Evolutionary conservation across 257 asterid genomes (phyloP), one percentile per base, ranked within the genome.

Genomic region (Solanum pennellii): DNA sequence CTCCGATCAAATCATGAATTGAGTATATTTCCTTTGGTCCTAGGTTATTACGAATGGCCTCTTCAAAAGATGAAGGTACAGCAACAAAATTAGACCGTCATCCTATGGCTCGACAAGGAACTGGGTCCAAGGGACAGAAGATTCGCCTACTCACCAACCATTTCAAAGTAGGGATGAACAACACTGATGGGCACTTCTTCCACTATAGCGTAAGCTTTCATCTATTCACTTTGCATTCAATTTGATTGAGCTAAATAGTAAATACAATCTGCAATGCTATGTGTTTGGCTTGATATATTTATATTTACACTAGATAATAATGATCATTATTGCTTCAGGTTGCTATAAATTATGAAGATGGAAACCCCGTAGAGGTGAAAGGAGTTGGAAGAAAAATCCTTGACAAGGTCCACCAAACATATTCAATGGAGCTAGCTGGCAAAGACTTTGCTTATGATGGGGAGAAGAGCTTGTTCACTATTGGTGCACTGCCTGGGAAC

Each of bases 361-460:
- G 92, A 23, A 90, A 37, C 15, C 90, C 94, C 0, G 93, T 88
- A 7, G 98, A 95, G 16, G 94, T 94, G 0, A 94, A 95, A 82
- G 96, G 96, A 5, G 52, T 92, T 8, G 98, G 98, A 7, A 87
- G 98, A 65, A 93, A 27, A 71, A 83, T 95, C 10, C 77, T 95
- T 2, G 94, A 94, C 1, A 90, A 91, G 82, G 89, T 95, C 5
- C 89, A 91, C 2, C 91, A 88, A 5, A 94, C 95, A 0, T 94
- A 95, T 83, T 49, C 29, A 6, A 4, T 85, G 8, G 96, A 94
- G 89, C 89, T 94, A 3, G 89, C 83, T 31, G 90, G 93, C 1
- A 93, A 92, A 21, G 87, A 87, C 15, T 93, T 94, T 45, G 98
- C 98, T 0, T 95, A 95, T 72, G 98, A 95, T 85, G 98, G 98